Base-by-base conservation (phyloP, 371 early-diverging fungal genomes). In the Parasitella parasitica region DNA sequence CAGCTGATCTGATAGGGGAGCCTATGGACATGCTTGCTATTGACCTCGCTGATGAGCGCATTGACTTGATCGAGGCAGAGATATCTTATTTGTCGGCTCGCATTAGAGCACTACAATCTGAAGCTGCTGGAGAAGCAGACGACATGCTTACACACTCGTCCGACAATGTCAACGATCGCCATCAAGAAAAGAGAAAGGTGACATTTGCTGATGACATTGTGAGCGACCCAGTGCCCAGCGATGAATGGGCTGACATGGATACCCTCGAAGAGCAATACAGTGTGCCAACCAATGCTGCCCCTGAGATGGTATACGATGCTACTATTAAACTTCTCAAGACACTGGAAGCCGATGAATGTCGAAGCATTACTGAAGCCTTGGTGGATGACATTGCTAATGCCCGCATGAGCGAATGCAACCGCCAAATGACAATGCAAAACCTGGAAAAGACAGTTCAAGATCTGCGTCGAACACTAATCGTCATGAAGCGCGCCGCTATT, bases 1-100 rank as follows among this genome's bases (percentile, higher is more conserved):
- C 71, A 6, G 83, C 83, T 2, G 83, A 84, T 13, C 56, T 59
- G 54, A 79, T 69, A 7, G 86, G 82, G 2, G 67, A 81, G 22
- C 61, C 80, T 9, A 69, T 82, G 72, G 77, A 80, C 24, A 78
- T 81, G 56, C 81, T 85, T 59, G 78, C 87, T 0, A 74, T 84
- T 24, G 78, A 83, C 26, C 84, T 91, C 57, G 88, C 90, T 78
- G 91, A 93, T 61, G 94, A 93, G 43, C 88, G 93, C 8, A 81
- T 96, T 37, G 89, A 89, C 30, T 82, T 90, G 53, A 88, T 95
- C 37, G 93, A 92, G 51, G 88, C 93, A 6, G 95, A 94, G 66
- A 86, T 95, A 20, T 76, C 88, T 6, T 91, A 88, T 65, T 68
- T 91, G 22, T 85, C 89, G 27, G 86, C 89, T 37, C 82, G 88